Evolutionary conservation across 306 rosid genomes (phyloP).

Genomic region (Prunus armeniaca): DNA sequence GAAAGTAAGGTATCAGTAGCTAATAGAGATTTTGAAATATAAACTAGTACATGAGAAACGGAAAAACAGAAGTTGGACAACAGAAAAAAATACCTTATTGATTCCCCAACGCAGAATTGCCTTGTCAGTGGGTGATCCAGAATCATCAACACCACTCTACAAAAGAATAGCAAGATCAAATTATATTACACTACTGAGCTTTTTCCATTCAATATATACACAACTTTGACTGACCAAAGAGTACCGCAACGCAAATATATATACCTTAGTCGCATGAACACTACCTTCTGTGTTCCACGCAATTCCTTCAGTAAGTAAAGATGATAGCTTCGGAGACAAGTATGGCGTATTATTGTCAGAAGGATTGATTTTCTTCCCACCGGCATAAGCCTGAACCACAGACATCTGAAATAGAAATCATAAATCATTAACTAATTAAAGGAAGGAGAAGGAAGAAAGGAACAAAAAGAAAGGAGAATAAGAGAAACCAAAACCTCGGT

Average conservation of each 20-base stretch:
- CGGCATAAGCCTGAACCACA: constrained; percentile 59
- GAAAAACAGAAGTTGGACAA: neutral
- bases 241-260: neutral
- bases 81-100: constrained; percentile 34
- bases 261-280: neutral
- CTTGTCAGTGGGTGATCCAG: constrained; percentile 88
- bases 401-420: constrained; percentile 51
- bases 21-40: neutral
- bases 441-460: neutral
- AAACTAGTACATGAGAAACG: neutral
- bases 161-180: constrained; percentile 13
- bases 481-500: constrained; percentile 40
- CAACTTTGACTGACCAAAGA: constrained; percentile 18
- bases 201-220: neutral
- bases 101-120: constrained; percentile 69
- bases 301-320: constrained; percentile 66
- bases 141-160: constrained; percentile 43
- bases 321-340: constrained; percentile 33
- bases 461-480: neutral
- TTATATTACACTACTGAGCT: neutral
- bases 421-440: neutral
- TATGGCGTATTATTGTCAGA: constrained; percentile 38
- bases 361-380: constrained; percentile 53
- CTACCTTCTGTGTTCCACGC: constrained; percentile 39
- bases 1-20: constrained; percentile 28